phyloP scores from a whole-genome alignment of 2,329 filamentous ascomycete genomes.

The Talaromyces verruculosus region DNA sequence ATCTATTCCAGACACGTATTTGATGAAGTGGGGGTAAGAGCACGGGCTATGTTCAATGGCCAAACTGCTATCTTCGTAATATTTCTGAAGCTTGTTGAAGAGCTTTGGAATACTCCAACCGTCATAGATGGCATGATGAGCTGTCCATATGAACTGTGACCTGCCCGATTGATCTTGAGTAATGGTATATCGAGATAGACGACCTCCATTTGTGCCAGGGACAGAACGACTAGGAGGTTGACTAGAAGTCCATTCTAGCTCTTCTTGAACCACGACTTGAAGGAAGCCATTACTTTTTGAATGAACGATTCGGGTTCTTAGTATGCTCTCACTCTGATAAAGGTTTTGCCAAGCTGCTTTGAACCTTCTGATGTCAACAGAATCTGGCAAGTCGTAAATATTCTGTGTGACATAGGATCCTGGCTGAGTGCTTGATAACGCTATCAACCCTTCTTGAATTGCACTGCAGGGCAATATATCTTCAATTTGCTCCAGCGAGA shows the following conservation, averaged over 20 bases:
- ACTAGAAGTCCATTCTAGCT: constrained; percentile 25
- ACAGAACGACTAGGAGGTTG: constrained; percentile 14
- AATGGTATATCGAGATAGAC: constrained; percentile 22
- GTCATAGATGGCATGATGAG: constrained; percentile 48
- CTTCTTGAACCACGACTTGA: constrained; percentile 32
- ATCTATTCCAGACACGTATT: constrained; percentile 22
- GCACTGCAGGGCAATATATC: constrained; percentile 46
- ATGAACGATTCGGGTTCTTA: constrained; percentile 43
- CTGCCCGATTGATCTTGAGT: not conserved
- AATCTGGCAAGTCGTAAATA: constrained; percentile 31
- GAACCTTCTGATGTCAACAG: constrained; percentile 38
- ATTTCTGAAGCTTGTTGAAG: constrained; percentile 22
- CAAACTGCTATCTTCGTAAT: constrained; percentile 14
- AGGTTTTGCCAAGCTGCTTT: constrained; percentile 41
- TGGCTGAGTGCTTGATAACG: constrained; percentile 38
- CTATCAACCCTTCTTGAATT: constrained; percentile 45
- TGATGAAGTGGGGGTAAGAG: constrained; percentile 20
- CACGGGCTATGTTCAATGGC: not conserved
- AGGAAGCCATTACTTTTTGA: constrained; percentile 28
- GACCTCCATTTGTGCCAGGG: constrained; percentile 20
- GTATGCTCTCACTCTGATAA: constrained; percentile 37
- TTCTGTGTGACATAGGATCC: constrained; percentile 45
- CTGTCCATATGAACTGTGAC: constrained; percentile 39
- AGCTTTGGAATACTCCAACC: constrained; percentile 33
- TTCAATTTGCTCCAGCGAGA: constrained; percentile 31